Conservation (phyloP, 2,329 filamentous ascomycete genomes). For the Beauveria varroae region DNA sequence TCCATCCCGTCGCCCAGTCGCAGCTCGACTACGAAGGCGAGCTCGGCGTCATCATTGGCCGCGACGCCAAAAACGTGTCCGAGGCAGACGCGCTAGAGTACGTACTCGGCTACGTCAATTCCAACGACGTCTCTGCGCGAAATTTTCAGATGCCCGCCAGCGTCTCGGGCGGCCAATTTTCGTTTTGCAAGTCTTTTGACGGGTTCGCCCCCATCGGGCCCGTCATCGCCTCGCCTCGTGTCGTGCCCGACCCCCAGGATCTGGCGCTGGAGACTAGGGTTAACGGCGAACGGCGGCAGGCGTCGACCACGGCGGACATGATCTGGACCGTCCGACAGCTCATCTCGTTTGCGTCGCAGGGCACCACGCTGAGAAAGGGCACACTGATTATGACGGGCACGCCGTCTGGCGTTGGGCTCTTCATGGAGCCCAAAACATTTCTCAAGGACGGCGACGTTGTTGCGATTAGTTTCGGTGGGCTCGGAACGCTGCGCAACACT, state of each 20-base stretch:
- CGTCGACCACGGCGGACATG: slow-evolving; percentile 36
- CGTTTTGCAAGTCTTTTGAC: slow-evolving; percentile 43
- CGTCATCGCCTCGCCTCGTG: slow-evolving; percentile 19
- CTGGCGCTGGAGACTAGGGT: slow-evolving; percentile 23
- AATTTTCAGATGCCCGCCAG: slow-evolving; percentile 39
- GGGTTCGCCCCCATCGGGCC: slow-evolving; percentile 45
- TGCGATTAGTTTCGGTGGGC: slow-evolving; percentile 15
- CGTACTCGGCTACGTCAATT: slow-evolving; percentile 49
- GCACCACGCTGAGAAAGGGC: slow-evolving; percentile 34
- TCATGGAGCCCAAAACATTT: slow-evolving; percentile 20
- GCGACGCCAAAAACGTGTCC: slow-evolving; percentile 38
- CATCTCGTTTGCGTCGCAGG: slow-evolving; percentile 28
- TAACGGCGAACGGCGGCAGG: slow-evolving; percentile 38
- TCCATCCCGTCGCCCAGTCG: slow-evolving; percentile 35
- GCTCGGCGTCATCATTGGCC: slow-evolving; percentile 41
- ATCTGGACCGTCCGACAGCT: slow-evolving; percentile 35
- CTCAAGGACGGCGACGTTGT: slow-evolving; percentile 29
- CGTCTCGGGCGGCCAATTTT: slow-evolving; percentile 33
- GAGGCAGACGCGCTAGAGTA: slow-evolving; percentile 40
- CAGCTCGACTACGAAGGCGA: slow-evolving; percentile 27
- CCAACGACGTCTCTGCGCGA: slow-evolving; percentile 45
- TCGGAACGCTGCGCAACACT: neutral
- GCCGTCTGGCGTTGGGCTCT: slow-evolving; percentile 30
- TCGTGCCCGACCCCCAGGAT: slow-evolving; percentile 14
- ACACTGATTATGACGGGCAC: slow-evolving; percentile 45